Conservation (phyloP, 352 stramenopile species). For the Phytophthora pinifolia region DNA sequence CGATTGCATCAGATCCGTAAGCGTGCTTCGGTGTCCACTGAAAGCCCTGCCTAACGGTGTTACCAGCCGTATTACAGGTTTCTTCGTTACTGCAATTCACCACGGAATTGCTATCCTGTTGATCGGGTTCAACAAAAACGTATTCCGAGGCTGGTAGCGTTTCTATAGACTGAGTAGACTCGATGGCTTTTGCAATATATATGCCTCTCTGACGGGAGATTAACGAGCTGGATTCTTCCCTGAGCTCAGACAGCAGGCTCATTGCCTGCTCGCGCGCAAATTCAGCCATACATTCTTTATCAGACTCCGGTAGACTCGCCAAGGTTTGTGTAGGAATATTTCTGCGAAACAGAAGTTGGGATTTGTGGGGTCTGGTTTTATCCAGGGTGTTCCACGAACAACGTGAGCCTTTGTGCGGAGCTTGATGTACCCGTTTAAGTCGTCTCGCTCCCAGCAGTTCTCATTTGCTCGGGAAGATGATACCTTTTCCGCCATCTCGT, state of each 20-base stretch:
- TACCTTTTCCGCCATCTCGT: background rate
- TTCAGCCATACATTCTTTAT: slow-evolving; percentile 1
- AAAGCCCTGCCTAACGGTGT: background rate
- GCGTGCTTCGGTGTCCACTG: too few species aligned
- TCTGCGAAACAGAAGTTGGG: slow-evolving; percentile 6
- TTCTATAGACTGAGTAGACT: too few species aligned
- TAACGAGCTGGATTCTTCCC: too few species aligned
- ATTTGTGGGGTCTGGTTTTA: background rate
- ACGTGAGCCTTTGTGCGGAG: background rate
- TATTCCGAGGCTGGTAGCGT: too few species aligned
- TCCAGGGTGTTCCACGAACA: background rate
- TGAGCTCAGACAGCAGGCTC: too few species aligned
- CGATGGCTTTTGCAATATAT: too few species aligned
- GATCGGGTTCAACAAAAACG: background rate
- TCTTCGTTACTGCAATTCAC: background rate
- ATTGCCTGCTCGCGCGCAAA: too few species aligned
- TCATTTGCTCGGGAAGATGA: background rate
- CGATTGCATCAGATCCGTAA: too few species aligned
- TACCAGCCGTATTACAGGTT: background rate
- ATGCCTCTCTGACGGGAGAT: too few species aligned
- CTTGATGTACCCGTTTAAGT: slow-evolving; percentile 2
- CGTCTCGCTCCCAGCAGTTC: background rate
- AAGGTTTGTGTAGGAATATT: background rate
- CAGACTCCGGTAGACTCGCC: background rate
- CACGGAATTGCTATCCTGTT: background rate